These are phyloP conservation scores for Amanita subjunquillea DNA, from an alignment of 768 basidiomycete species.

Conservation along the genomic window DNA sequence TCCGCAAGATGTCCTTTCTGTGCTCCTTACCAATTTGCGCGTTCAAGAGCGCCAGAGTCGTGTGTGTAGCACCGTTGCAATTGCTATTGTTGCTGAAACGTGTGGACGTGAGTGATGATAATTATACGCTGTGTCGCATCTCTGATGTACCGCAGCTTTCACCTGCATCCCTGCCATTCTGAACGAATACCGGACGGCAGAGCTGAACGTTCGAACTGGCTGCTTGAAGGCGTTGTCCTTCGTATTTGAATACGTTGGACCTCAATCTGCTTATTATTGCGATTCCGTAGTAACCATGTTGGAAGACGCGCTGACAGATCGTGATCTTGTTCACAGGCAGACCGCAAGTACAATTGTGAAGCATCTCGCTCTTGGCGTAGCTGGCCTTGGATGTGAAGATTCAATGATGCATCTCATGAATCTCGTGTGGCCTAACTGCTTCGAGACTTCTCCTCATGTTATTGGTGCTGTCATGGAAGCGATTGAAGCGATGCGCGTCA, in stretches of 20 bases:
- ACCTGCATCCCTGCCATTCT: conserved; percentile 98
- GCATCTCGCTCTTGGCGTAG: conserved; percentile 92
- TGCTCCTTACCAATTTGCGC: conserved; percentile 90
- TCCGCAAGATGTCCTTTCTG: conserved; percentile 95
- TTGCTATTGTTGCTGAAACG: conserved; percentile 91
- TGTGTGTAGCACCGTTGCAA: conserved; percentile 97
- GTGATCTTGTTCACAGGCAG: conserved; percentile 96
- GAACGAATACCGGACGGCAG: conserved; percentile 97
- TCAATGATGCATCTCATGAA: conserved; percentile 98
- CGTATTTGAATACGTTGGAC: conserved; percentile 98
- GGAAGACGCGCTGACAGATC: conserved; percentile 96
- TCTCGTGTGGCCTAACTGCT: conserved; percentile 98
- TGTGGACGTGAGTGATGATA: conserved; percentile 53
- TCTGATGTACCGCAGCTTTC: conserved; percentile 46
- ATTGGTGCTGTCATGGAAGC: conserved; percentile 98
- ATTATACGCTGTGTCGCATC: neutral
- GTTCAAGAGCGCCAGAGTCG: conserved; percentile 99
- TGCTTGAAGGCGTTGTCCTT: conserved; percentile 98
- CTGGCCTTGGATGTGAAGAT: conserved; percentile 95
- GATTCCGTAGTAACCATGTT: conserved; percentile 97
- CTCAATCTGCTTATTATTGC: conserved; percentile 92
- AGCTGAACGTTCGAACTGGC: conserved; percentile 96
- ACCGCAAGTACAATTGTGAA: conserved; percentile 98
- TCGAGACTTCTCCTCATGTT: conserved; percentile 96
- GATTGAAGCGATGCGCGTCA: conserved; percentile 94